Evolutionary conservation across 2,329 filamentous ascomycete species (phyloP), one percentile per base, ranked within the genome.

Genomic region (Hypoxylon sp.): DNA sequence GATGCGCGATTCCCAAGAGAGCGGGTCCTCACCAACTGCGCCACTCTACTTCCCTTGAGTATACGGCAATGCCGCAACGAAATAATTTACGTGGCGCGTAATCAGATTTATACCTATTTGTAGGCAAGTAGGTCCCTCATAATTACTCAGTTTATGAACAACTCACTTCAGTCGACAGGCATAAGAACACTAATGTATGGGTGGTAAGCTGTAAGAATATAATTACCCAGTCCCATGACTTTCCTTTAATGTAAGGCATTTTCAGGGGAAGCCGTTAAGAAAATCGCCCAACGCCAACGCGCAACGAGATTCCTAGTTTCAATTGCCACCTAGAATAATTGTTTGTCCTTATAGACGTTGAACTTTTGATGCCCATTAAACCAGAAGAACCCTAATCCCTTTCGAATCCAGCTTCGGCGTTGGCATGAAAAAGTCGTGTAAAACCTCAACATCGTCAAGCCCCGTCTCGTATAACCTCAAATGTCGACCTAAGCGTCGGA

Each of bases 361-460:
- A 4, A 11, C 9, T 40, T 20, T 8, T 3, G 4, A 2, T 16
- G 1, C 22, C 18, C 2, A 40, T 57, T 14, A 50, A 1, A 20
- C 45, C 26, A 58, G 3, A 11, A 58, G 28, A 2, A 50, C 54
- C 12, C 54, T 42, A 6, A 58, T 42, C 7, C 45, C 55, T 28
- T 51, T 45, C 4, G 33, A 30, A 20, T 51, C 55, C 12, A 58
- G 46, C 9, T 16, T 51, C 9, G 55, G 45, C 2, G 12, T 26
- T 7, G 45, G 26, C 22, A 51, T 16, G n/a, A 51, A 58, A 22
- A 12, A 33, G 11, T 30, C 33, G 16, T 51, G 36, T 9, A 48
- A 33, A 4, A 57, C 57, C 53, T 63, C 40, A 16, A 63, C 53
- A 51, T 63, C 53, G 14, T 51, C 52, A 22, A 58, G 4, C n/a